Percentiles rank a stretch among this genome's conserved stretches.
phyloP scores from a whole-genome alignment of 805 yeast genomes.

The Yarrowia hollandica region DNA sequence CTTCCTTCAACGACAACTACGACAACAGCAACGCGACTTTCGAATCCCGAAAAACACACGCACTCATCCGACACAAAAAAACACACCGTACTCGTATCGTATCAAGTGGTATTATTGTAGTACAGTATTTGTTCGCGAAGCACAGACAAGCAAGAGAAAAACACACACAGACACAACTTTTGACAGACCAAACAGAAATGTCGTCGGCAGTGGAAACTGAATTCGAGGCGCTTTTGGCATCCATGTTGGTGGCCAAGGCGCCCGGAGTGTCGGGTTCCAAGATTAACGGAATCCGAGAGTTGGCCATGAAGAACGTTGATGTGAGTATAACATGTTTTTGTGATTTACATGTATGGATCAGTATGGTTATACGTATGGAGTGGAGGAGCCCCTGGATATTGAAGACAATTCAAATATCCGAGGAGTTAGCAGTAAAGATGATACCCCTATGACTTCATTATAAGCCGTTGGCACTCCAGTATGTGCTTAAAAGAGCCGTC shows the following conservation, averaged over 20 bases:
- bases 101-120: constrained; percentile 27
- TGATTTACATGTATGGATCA: no score
- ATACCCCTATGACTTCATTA: no score
- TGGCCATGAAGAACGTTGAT: constrained; percentile 68
- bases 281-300: constrained; percentile 77
- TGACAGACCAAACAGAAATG: constrained; percentile 2
- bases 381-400: no score
- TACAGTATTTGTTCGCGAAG: constrained; percentile 13
- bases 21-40: neutral
- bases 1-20: constrained; percentile 2
- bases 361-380: no score
- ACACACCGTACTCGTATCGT: constrained; percentile 28
- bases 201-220: constrained; percentile 28
- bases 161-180: neutral
- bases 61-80: no score
- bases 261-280: constrained; percentile 97
- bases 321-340: no score
- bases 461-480: no score
- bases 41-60: neutral
- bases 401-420: no score
- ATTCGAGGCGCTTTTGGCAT: constrained; percentile 32
- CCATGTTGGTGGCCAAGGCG: constrained; percentile 45
- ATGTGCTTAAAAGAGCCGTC: no score
- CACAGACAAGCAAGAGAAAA: no score
- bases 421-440: no score